Base-by-base conservation (phyloP, 768 basidiomycete genomes). In the Grammothele lineata region DNA sequence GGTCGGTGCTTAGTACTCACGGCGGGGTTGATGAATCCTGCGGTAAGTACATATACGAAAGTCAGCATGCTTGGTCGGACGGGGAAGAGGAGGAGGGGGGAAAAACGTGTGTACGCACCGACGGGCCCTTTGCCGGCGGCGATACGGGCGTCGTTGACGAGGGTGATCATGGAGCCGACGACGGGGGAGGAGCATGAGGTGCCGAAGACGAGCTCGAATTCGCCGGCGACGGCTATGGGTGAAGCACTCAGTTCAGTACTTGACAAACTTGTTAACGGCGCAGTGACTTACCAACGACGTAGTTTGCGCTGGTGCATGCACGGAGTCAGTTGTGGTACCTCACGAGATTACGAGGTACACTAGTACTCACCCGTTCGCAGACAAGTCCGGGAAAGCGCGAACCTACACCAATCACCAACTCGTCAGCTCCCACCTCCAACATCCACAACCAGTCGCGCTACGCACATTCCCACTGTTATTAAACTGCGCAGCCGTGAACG, bases 21-120 rank as follows among this genome's bases (percentile, higher is more conserved):
- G 24, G 82, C 81, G 27, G 85, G 84, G 57, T 87, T 87, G 49
- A 86, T 75, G 57, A 66, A 66, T 2, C 65, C 53, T 54, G 23
- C n/a, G n/a, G n/a, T 30, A 30, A 30, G 14, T 7, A 30, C 27
- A 30, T 7, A 7, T 7, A 30, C 27, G 14, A 7, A 30, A 30
- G 27, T 30, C 14, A n/a, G n/a, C n/a, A n/a, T n/a, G n/a, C n/a
- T n/a, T n/a, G n/a, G n/a, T n/a, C n/a, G n/a, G n/a, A n/a, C n/a
- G n/a, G n/a, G n/a, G n/a, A 30, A 30, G 14, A 30, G 14, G 14
- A 30, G 27, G 7, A 30, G 27, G 14, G 8, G 27, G 14, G 27
- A 30, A 7, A 30, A n/a, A n/a, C n/a, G 27, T 30, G 27, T 30
- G 3, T 5, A 33, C 53, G 19, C 5, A 55, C 53, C 68, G 21